These are phyloP conservation scores for Trichophyton benhamiae DNA, from an alignment of 2,329 filamentous ascomycete species.

Conservation along the genomic window DNA sequence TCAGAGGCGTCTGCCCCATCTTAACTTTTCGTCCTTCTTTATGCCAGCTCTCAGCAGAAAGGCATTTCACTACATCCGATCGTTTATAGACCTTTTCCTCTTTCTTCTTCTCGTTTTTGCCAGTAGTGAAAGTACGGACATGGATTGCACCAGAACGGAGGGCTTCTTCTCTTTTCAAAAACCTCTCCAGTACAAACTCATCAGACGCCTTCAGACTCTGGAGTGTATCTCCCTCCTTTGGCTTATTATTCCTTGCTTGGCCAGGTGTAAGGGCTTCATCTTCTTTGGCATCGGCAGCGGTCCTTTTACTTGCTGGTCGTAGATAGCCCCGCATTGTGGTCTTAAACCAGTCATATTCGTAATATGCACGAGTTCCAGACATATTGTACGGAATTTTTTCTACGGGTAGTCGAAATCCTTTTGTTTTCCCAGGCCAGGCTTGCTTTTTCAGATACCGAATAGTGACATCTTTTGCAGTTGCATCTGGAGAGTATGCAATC, in stretches of 20 bases:
- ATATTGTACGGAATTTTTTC: constrained; percentile 72
- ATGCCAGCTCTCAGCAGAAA: constrained; percentile 93
- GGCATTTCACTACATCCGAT: constrained; percentile 68
- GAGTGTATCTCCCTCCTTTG: constrained; percentile 67
- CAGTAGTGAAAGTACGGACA: constrained; percentile 61
- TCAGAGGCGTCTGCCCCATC: constrained; percentile 60
- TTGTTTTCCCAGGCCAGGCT: constrained; percentile 76
- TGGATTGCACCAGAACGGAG: constrained; percentile 55
- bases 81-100: constrained; percentile 72
- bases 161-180: constrained; percentile 85
- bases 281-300: constrained; percentile 65
- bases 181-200: constrained; percentile 73
- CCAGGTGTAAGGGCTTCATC: constrained; percentile 61
- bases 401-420: constrained; percentile 62
- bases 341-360: constrained; percentile 81
- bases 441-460: constrained; percentile 76
- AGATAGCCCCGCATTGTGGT: constrained; percentile 63
- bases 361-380: constrained; percentile 62
- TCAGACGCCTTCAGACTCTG: constrained; percentile 79
- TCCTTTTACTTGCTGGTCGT: constrained; percentile 42
- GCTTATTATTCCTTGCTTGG: constrained; percentile 62
- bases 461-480: constrained; percentile 88
- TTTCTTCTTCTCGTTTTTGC: constrained; percentile 59
- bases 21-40: constrained; percentile 78
- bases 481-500: constrained; percentile 68